Base-by-base conservation (phyloP, 1,284 basidiomycete genomes). In the Heterobasidion annosum region DNA sequence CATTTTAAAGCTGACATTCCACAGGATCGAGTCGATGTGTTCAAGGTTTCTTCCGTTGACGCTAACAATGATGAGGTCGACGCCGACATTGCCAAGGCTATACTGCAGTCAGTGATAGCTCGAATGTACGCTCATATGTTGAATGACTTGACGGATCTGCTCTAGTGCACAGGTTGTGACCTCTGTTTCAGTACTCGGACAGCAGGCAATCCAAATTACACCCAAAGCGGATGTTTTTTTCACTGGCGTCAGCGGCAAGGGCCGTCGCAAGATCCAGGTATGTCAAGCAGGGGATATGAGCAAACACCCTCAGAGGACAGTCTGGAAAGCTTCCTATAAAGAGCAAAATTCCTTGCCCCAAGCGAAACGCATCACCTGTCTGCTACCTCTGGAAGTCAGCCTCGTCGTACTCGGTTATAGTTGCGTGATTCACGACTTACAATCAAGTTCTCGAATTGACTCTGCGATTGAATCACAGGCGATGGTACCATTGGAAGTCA, bases 391-490 rank as follows among this genome's bases (percentile, higher is more conserved):
- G 7, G 81, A 83, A 49, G 65, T 81, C 1, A 76, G 79, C 35
- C 54, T 66, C 0, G 69, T 90, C 37, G 60, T 88, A 46, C 65
- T 83, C 46, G 88, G 86, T 44, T 82, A 75, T 58, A 75, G 87
- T 88, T 52, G 44, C 46, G 51, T 47, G 12, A 34, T 61, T 43
- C 79, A 66, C n/a, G 15, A 43, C 37, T 33, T 53, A 34, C 6
- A 42, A 51, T 19, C 48, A 56, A 25, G 34, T 49, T 51, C 46
- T 25, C 25, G 25, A 42, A 50, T n/a, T 44, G 46, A 33, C 13
- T 58, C 8, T 40, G 47, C n/a, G 2, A 2, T 40, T 13, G 34
- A 47, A 8, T 2, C 45, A 12, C 37, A 90, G 87, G 75, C 50
- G 82, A 90, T 66, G 88, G 88, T 0, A 63, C 61, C 42, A 60